Evolutionary conservation across 83 land plant genomes (phyloP).

Genomic region (Picea mariana): DNA sequence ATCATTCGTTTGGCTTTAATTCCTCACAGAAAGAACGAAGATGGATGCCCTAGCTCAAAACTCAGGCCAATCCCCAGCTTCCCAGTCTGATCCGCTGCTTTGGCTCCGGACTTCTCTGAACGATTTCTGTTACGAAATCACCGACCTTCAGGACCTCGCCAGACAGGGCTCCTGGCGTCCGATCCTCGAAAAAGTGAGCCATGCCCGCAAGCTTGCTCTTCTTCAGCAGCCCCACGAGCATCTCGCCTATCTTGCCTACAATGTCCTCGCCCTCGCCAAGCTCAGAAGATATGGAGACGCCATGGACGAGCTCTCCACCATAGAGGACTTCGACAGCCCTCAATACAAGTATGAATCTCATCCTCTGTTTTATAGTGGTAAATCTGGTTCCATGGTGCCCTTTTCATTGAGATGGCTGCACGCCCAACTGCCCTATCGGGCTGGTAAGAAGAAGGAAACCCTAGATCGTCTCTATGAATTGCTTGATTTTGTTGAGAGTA

Average conservation of each 20-base stretch:
- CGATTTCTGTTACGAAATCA: slow-evolving; percentile 38
- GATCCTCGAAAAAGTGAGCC: slow-evolving; percentile 58
- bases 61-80: slow-evolving; percentile 10
- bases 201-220: slow-evolving; percentile 40
- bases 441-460: slow-evolving; percentile 44
- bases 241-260: slow-evolving; percentile 63
- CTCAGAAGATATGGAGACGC: slow-evolving; percentile 81
- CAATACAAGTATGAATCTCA: slow-evolving; percentile 64
- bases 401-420: slow-evolving; percentile 81
- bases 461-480: slow-evolving; percentile 74
- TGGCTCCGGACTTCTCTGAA: slow-evolving; percentile 21
- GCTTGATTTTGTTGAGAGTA: slow-evolving; percentile 31
- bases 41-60: background rate
- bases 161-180: slow-evolving; percentile 76
- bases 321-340: slow-evolving; percentile 27
- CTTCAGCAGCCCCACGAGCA: slow-evolving; percentile 63
- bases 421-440: slow-evolving; percentile 62
- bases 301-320: slow-evolving; percentile 43
- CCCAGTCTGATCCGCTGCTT: slow-evolving; percentile 18
- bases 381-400: slow-evolving; percentile 87
- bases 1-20: background rate
- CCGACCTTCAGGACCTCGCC: slow-evolving; percentile 61
- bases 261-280: slow-evolving; percentile 76
- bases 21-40: background rate
- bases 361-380: slow-evolving; percentile 58